These are phyloP conservation scores for Boletus fagicola DNA, from an alignment of 768 basidiomycete genomes.

Conservation along the genomic window DNA sequence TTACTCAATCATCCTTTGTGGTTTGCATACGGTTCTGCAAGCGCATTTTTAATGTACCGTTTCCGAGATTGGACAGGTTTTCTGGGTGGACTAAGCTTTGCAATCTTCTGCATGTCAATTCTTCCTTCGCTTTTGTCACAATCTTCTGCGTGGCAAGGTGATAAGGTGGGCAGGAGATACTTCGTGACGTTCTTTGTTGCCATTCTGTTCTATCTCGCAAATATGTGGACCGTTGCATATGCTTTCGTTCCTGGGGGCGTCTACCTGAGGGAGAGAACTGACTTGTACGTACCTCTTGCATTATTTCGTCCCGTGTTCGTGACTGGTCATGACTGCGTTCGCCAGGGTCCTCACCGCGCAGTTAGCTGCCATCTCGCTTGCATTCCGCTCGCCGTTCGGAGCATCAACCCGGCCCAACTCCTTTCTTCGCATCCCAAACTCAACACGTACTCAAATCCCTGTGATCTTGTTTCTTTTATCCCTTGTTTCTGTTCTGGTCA, in stretches of 20 bases:
- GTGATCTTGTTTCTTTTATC: conserved; percentile 40
- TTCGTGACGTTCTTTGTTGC: conserved; percentile 59
- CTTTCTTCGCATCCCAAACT: conserved; percentile 16
- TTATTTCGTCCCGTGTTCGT: background rate
- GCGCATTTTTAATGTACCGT: conserved; percentile 55
- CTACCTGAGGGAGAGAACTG: conserved; percentile 74
- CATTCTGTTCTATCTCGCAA: conserved; percentile 61
- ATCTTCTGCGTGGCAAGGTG: conserved; percentile 38
- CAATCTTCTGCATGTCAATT: conserved; percentile 64
- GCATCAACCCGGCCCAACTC: background rate
- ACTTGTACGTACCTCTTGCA: conserved; percentile 48
- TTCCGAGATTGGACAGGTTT: conserved; percentile 72
- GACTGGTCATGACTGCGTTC: background rate
- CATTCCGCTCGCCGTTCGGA: conserved; percentile 42
- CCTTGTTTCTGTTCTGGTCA: conserved; percentile 49
- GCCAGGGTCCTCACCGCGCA: conserved; percentile 55
- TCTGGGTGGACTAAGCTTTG: conserved; percentile 58
- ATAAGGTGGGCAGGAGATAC: conserved; percentile 47
- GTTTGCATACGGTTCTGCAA: conserved; percentile 52
- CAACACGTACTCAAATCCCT: conserved; percentile 32
- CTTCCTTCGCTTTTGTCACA: conserved; percentile 52
- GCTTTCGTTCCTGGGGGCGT: conserved; percentile 84
- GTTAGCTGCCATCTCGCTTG: conserved; percentile 46
- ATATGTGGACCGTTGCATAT: conserved; percentile 84
- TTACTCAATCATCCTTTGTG: conserved; percentile 47